phyloP scores from a whole-genome alignment of 305 asterid genomes.

The Euphrasia arctica region DNA sequence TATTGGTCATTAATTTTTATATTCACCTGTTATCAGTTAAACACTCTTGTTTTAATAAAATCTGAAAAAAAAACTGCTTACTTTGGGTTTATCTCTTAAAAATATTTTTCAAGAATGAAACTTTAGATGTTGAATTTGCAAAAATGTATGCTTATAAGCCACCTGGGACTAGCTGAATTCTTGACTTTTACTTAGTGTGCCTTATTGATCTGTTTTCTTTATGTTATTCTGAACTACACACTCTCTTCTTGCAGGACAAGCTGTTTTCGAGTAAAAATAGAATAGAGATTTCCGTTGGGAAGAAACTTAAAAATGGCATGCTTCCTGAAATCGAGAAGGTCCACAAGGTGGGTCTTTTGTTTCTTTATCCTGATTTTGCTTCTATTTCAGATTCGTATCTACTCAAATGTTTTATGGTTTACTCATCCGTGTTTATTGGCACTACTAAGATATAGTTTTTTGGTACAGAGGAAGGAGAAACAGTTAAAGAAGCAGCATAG shows the following conservation, averaged over 20 bases:
- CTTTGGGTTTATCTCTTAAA: too few relatives aligned
- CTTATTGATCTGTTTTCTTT: neutral
- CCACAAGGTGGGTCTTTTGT: slow-evolving; percentile 63
- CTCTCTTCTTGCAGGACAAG: slow-evolving; percentile 66
- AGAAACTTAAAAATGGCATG: slow-evolving; percentile 80
- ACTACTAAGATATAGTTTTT: slow-evolving; percentile 30
- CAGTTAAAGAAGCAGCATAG: slow-evolving; percentile 88
- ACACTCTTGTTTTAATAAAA: too few relatives aligned
- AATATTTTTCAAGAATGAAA: too few relatives aligned
- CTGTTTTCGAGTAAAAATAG: slow-evolving; percentile 80
- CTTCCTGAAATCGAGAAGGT: slow-evolving; percentile 93
- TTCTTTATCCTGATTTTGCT: slow-evolving; percentile 17
- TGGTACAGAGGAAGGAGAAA: slow-evolving; percentile 83
- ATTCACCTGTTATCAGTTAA: too few relatives aligned
- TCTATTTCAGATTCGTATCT: slow-evolving; percentile 17
- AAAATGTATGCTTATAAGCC: too few relatives aligned
- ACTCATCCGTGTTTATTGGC: slow-evolving; percentile 20
- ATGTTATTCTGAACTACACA: slow-evolving; percentile 4
- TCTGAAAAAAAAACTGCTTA: too few relatives aligned
- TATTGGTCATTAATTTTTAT: too few relatives aligned
- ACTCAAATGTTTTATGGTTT: neutral
- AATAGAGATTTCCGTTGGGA: slow-evolving; percentile 84
- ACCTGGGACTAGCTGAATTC: too few relatives aligned
- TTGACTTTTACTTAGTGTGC: too few relatives aligned
- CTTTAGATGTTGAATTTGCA: too few relatives aligned